These are phyloP conservation scores for Pyrenophora tritici-repentis DNA, from an alignment of 2,329 filamentous ascomycete genomes.

Conservation along the genomic window DNA sequence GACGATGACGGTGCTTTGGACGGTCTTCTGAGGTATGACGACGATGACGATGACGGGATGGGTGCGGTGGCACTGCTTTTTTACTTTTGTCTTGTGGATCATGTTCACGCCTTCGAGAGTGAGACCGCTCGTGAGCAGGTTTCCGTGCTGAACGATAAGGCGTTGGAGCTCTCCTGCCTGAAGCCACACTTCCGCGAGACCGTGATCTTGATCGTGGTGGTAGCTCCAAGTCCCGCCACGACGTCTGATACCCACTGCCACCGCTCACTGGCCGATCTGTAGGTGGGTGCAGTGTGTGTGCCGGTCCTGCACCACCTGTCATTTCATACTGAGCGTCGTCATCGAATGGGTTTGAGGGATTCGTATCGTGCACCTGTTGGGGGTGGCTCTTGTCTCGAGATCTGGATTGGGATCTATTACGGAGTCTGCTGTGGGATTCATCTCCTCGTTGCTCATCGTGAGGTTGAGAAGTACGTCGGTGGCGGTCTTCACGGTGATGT, in stretches of 20 bases:
- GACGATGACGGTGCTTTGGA: too few relatives aligned
- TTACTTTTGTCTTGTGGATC: not conserved
- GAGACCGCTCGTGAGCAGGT: too few relatives aligned
- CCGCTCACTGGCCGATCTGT: not conserved
- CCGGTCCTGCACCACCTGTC: conserved; percentile 7
- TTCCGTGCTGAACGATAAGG: too few relatives aligned
- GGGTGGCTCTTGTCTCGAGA: not conserved
- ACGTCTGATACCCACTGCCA: conserved; percentile 2
- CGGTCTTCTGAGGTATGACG: not conserved
- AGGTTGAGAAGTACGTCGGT: not conserved
- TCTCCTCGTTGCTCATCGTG: too few relatives aligned
- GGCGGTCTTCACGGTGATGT: too few relatives aligned
- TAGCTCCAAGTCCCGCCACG: not conserved
- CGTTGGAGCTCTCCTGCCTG: too few relatives aligned
- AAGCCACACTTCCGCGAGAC: too few relatives aligned
- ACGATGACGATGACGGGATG: not conserved
- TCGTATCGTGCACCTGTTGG: not conserved
- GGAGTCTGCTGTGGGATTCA: not conserved
- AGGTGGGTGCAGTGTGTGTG: not conserved
- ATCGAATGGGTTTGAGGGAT: not conserved
- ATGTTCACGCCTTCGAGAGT: too few relatives aligned
- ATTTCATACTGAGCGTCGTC: conserved; percentile 5
- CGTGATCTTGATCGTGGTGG: not conserved
- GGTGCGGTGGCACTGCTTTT: not conserved
- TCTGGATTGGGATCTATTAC: not conserved